A percentile compares a stretch with the other conserved stretches of the same genome.
Conservation (phyloP, 2,329 filamentous ascomycete species). For the Venturia aucupariae region DNA sequence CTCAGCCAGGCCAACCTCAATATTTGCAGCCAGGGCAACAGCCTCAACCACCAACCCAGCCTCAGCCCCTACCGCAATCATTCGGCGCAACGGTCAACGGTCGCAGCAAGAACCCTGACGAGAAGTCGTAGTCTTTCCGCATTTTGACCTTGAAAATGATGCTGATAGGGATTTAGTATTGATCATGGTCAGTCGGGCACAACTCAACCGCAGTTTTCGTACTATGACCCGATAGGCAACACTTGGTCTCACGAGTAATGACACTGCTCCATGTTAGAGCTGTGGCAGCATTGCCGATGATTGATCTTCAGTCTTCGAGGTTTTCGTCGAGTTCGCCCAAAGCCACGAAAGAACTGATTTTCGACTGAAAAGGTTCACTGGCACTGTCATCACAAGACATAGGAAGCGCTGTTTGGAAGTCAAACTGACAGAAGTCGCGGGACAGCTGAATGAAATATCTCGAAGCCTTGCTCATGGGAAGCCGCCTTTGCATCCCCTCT, state of each 20-base stretch:
- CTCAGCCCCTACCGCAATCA: neutral
- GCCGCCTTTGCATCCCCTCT: neutral
- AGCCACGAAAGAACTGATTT: neutral
- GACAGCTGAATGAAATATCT: neutral
- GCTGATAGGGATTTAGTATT: neutral
- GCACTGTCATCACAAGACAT: neutral
- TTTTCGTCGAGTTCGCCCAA: neutral
- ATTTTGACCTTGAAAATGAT: neutral
- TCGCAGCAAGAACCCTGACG: neutral
- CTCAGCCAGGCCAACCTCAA: slow-evolving; percentile 4
- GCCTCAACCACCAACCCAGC: neutral
- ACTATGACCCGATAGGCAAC: neutral
- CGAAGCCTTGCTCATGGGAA: neutral
- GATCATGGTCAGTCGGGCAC: neutral
- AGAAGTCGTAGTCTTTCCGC: neutral
- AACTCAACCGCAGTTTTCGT: neutral
- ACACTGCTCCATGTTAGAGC: neutral
- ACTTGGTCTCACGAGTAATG: neutral
- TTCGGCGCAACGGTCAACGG: slow-evolving; percentile 1
- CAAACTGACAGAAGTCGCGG: neutral
- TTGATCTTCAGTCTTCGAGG: neutral
- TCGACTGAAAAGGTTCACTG: neutral
- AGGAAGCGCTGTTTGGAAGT: neutral
- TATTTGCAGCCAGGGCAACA: slow-evolving; percentile 1
- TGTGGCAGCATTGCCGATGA: neutral